Conservation (phyloP, 257 asterid species). For the Penstemon eatonii region DNA sequence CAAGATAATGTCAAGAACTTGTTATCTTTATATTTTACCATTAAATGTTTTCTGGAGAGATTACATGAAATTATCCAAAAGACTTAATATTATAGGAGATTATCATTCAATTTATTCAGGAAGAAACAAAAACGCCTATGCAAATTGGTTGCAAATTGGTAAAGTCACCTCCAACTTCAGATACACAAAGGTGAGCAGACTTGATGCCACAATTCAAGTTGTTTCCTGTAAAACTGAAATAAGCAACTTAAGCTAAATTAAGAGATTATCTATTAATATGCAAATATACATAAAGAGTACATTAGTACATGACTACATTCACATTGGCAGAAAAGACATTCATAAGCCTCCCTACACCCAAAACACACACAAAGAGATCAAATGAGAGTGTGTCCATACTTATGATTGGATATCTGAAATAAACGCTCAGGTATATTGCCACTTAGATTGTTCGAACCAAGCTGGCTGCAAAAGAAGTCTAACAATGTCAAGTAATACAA, state of each 20-base stretch:
- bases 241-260: slow-evolving; percentile 34
- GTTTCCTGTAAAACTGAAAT: slow-evolving; percentile 89
- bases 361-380: background rate
- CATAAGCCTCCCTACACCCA: background rate
- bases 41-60: slow-evolving; percentile 3
- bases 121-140: background rate
- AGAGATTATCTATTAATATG: slow-evolving; percentile 11
- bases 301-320: background rate
- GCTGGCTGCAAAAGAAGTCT: slow-evolving; percentile 61
- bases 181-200: slow-evolving; percentile 51
- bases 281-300: slow-evolving; percentile 2
- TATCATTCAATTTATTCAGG: slow-evolving; percentile 8
- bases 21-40: background rate
- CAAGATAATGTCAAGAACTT: slow-evolving; percentile 19
- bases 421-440: slow-evolving; percentile 73
- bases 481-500: slow-evolving; percentile 1
- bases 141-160: background rate
- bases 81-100: background rate
- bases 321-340: too few relatives aligned
- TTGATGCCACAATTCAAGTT: slow-evolving; percentile 69
- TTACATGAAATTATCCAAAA: background rate
- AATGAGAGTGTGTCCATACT: slow-evolving; percentile 47
- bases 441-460: slow-evolving; percentile 68
- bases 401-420: slow-evolving; percentile 68
- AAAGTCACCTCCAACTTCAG: slow-evolving; percentile 57